These are phyloP conservation scores for Solanum hybrid DNA, from an alignment of 305 asterid species.

Conservation along the genomic window DNA sequence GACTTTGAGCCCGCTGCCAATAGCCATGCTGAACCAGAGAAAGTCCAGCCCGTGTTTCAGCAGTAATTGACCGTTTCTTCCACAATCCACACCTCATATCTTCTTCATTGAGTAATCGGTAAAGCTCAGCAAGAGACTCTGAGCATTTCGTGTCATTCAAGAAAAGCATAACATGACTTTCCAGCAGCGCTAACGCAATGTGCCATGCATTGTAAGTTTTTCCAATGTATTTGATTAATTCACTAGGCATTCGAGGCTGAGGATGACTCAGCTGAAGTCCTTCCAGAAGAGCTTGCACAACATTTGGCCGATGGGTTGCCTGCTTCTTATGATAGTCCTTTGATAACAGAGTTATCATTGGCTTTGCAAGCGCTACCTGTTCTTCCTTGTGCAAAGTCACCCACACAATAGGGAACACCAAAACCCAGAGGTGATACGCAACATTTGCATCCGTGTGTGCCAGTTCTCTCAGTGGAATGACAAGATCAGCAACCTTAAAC, in stretches of 20 bases:
- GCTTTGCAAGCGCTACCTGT: conserved; percentile 94
- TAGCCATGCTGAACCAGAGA: conserved; percentile 99
- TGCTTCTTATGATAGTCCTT: conserved; percentile 98
- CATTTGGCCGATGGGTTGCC: conserved; percentile 90
- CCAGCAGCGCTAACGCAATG: conserved; percentile 82
- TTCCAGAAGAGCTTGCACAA: conserved; percentile 98
- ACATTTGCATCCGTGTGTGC: conserved; percentile 96
- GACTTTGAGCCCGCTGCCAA: conserved; percentile 97
- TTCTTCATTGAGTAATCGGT: conserved; percentile 94
- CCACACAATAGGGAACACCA: conserved; percentile 99
- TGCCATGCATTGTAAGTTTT: conserved; percentile 99
- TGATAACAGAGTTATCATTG: conserved; percentile 88
- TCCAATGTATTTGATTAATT: conserved; percentile 90
- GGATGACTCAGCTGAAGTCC: conserved; percentile 99
- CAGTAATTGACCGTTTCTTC: conserved; percentile 89
- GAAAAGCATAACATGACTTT: conserved; percentile 95
- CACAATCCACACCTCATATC: conserved; percentile 99
- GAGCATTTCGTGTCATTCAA: conserved; percentile 90
- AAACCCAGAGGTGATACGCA: conserved; percentile 95
- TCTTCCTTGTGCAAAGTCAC: conserved; percentile 95
- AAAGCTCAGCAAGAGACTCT: conserved; percentile 98
- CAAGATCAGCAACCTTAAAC: conserved; percentile 82
- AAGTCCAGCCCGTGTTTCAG: conserved; percentile 95
- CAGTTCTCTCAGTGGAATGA: conserved; percentile 87
- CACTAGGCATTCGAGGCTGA: conserved; percentile 99